Base-by-base conservation (phyloP, 345 rosid genomes). In the Pistacia integerrima region DNA sequence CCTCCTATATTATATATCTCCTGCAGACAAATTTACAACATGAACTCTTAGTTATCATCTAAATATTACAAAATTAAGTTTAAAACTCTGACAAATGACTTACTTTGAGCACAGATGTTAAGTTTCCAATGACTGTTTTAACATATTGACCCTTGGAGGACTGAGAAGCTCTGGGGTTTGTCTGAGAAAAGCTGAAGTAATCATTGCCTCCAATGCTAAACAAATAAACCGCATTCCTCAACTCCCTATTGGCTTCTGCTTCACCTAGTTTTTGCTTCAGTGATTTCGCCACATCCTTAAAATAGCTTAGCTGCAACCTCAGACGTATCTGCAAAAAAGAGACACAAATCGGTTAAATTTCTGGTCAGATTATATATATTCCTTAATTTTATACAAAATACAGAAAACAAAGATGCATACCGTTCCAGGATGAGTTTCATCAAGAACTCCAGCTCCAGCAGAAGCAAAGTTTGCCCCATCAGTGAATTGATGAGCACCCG, bases 151-250 rank as follows among this genome's bases (percentile, higher is more conserved):
- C 56, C 56, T 52, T 52, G 56, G 56, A 52, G 56, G 14, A 52
- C 56, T 52, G 56, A 52, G 56, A 52, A 52, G 56, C 56, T 0
- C 12, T 52, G 56, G 56, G 56, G 56, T 52, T 12, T 5, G 14
- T 13, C 3, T 12, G 14, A 12, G 16, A 52, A 52, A 52, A 52
- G 56, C 56, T 52, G 17, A 52, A 11, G 56, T 83, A 83, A 56
- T 83, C 85, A 38, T 70, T 74, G 71, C 81, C 73, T 20, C 83
- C 83, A 4, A 83, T 77, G 72, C 80, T 69, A 56, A 83, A 8
- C 77, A 83, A 65, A 68, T 83, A 80, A 64, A 83, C 60, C 9
- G 81, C 81, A 70, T 74, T 33, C 44, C 1, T 33, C 41, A 63
- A 35, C 8, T n/a, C 28, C 61, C 9, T 52, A 17, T 33, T 13